Base-by-base conservation (phyloP, 139 green algal genomes). In the Chlamydomonas schloesseri region DNA sequence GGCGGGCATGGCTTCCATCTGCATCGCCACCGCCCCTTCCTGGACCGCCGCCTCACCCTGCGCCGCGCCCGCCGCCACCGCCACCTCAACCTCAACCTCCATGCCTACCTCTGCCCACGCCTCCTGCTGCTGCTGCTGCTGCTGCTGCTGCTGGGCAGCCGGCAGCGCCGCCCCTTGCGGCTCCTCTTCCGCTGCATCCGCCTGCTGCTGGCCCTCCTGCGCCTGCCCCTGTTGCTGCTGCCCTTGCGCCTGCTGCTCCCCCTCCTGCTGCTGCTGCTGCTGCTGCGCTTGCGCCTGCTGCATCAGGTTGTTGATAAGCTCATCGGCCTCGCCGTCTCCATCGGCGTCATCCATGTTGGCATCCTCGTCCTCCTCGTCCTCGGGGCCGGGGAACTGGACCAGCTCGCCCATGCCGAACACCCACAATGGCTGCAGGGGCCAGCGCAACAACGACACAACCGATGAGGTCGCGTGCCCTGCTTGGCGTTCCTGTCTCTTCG, bases 351-450 rank as follows among this genome's bases (percentile, higher is more conserved):
- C 28, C 9, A n/a, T 47, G 13, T 47, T 29, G 29, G 15, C 75
- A 4, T 34, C 58, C 1, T 71, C 57, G 13, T 33, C 75, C 29
- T 71, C 75, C 1, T 82, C 75, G 14, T 57, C 75, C 21, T 58
- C 57, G 57, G 23, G 34, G 34, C 57, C 26, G 34, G 23, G 53
- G 18, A 33, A 23, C 73, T 3, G 18, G 9, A 36, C 75, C 57
- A 58, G 21, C 36, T 82, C 75, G 15, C 71, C 75, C 34, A 71
- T 29, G 3, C 34, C 75, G 17, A 82, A 17, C 33, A 68, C 36
- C 75, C 75, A 82, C 10, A 82, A 9, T 15, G 47, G 75, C 75
- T 82, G 75, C 23, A 23, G 15, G 64, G n/a, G n/a, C 18, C 26
- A 3, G 64, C 13, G 64, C 42, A 50, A 8, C 42, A 50, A 50